Conservation (phyloP, 257 asterid species). For the Paraleonurus japonicus region DNA sequence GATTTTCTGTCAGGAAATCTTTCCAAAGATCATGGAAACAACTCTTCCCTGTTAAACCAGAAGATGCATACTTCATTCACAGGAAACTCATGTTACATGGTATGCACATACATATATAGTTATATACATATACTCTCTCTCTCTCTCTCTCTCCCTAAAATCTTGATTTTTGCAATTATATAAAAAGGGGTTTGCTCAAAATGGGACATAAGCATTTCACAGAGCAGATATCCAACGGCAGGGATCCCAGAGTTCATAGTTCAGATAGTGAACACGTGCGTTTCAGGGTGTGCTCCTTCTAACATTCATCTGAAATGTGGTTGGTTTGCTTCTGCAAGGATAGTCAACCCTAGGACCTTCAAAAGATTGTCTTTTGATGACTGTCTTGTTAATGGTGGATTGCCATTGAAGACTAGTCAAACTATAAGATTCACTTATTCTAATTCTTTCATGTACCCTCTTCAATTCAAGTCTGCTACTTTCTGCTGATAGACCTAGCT, state of each 20-base stretch:
- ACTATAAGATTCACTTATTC: slow-evolving; percentile 55
- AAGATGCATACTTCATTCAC: slow-evolving; percentile 28
- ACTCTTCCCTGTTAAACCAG: slow-evolving; percentile 26
- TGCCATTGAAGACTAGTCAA: slow-evolving; percentile 48
- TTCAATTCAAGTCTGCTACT: slow-evolving; percentile 53
- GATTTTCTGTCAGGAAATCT: slow-evolving; percentile 27
- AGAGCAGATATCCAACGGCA: slow-evolving; percentile 47
- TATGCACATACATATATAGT: too few species aligned
- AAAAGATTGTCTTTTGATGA: slow-evolving; percentile 57
- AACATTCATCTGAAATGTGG: slow-evolving; percentile 58
- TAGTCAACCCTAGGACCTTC: slow-evolving; percentile 54
- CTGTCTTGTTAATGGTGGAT: slow-evolving; percentile 60
- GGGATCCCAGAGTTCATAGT: slow-evolving; percentile 66
- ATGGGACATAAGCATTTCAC: slow-evolving; percentile 64
- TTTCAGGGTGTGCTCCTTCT: slow-evolving; percentile 52
- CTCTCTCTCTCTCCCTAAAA: too few species aligned
- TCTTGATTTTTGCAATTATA: too few species aligned
- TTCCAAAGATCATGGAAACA: slow-evolving; percentile 26
- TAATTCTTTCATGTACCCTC: slow-evolving; percentile 59
- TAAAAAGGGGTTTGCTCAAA: slow-evolving; percentile 39
- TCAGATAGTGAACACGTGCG: slow-evolving; percentile 62
- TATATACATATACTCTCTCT: too few species aligned
- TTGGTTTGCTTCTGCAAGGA: slow-evolving; percentile 66
- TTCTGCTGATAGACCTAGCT: slow-evolving; percentile 43
- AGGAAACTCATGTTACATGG: slow-evolving; percentile 54